Conservation (phyloP, 805 yeast genomes). For the Wickerhamomyces ciferrii region DNA sequence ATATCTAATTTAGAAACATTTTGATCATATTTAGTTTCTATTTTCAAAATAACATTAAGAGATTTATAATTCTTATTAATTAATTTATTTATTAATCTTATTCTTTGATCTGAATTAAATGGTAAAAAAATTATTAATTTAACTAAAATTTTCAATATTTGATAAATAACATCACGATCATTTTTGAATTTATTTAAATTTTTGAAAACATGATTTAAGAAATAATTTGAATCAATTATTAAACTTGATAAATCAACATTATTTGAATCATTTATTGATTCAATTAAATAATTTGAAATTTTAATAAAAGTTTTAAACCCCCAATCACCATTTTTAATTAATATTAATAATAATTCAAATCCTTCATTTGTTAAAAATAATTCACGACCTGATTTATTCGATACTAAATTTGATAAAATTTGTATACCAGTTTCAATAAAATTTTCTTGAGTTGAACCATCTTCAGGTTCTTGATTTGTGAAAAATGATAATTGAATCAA, state of each 20-base stretch:
- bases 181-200: slow-evolving; percentile 1
- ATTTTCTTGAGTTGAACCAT: slow-evolving; percentile 4
- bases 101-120: slow-evolving; percentile 16
- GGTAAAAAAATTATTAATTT: slow-evolving; percentile 14
- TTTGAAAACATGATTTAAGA: slow-evolving; percentile 12
- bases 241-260: slow-evolving; percentile 9
- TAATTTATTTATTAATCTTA: slow-evolving; percentile 17
- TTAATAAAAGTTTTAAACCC: slow-evolving; percentile 9
- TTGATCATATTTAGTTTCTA: slow-evolving; percentile 1
- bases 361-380: slow-evolving; percentile 14
- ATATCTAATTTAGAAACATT: neutral
- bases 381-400: slow-evolving; percentile 4
- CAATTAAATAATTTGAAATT: slow-evolving; percentile 8
- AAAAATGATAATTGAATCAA: slow-evolving; percentile 3
- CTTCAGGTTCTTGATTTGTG: neutral
- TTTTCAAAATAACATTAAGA: slow-evolving; percentile 4
- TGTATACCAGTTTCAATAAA: slow-evolving; percentile 9
- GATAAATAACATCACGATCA: slow-evolving; percentile 3
- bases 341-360: slow-evolving; percentile 8
- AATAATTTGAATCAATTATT: slow-evolving; percentile 7
- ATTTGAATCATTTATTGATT: slow-evolving; percentile 4
- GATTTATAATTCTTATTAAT: slow-evolving; percentile 9
- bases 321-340: slow-evolving; percentile 6
- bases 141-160: slow-evolving; percentile 6
- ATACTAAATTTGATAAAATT: slow-evolving; percentile 3